Conservation (phyloP, 2,329 filamentous ascomycete genomes). For the Aspergillus phoenicis region DNA sequence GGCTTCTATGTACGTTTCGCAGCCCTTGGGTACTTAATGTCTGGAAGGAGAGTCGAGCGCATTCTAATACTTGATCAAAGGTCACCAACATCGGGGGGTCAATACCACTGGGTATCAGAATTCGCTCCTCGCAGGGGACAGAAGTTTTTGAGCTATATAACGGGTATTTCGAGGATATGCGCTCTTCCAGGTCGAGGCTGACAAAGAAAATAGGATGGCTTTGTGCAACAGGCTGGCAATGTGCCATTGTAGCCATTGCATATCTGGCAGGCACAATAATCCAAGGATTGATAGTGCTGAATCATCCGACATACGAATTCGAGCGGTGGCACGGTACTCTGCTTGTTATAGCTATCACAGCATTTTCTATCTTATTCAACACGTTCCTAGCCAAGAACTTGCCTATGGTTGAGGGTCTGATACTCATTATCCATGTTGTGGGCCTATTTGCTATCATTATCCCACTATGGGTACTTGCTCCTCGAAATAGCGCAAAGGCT, state of each 20-base stretch:
- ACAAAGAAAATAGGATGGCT: slow-evolving; percentile 41
- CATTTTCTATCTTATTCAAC: slow-evolving; percentile 47
- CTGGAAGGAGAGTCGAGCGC: not conserved
- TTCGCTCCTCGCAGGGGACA: slow-evolving; percentile 48
- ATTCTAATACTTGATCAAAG: slow-evolving; percentile 20
- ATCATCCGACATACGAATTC: slow-evolving; percentile 44
- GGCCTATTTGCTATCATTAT: slow-evolving; percentile 49
- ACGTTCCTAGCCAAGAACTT: slow-evolving; percentile 44
- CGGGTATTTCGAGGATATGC: slow-evolving; percentile 31
- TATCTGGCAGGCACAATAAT: slow-evolving; percentile 51
- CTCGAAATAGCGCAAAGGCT: slow-evolving; percentile 37
- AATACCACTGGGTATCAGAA: slow-evolving; percentile 48
- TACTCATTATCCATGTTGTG: slow-evolving; percentile 47
- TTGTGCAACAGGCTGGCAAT: slow-evolving; percentile 49
- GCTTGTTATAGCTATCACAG: slow-evolving; percentile 44
- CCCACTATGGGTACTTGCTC: slow-evolving; percentile 46
- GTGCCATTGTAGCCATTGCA: slow-evolving; percentile 46
- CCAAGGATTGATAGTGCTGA: slow-evolving; percentile 50
- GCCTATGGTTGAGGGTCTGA: slow-evolving; percentile 43
- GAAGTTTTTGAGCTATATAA: slow-evolving; percentile 50
- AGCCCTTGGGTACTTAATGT: not conserved
- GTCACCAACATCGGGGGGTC: slow-evolving; percentile 46
- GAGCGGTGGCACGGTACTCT: slow-evolving; percentile 51
- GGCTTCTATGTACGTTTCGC: slow-evolving; percentile 44
- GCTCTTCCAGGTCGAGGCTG: not conserved